A percentile compares a stretch with the other conserved stretches of the same genome.
Conservation (phyloP, 257 asterid species). For the Solanum chiquidenum region DNA sequence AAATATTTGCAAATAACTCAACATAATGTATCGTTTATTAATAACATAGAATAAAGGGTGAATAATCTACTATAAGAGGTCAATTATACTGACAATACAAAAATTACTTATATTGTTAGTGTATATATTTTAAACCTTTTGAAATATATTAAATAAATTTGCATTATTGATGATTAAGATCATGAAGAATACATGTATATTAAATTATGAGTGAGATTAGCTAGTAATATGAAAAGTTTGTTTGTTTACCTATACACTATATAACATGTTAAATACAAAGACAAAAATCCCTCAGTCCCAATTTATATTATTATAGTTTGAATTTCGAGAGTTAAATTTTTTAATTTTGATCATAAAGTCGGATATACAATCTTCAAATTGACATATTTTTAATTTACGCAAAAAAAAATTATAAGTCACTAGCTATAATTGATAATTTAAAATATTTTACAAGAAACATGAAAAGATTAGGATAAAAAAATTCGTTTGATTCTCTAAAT, state of each 20-base stretch:
- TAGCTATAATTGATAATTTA: not conserved
- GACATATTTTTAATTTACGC: not conserved
- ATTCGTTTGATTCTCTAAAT: accelerated
- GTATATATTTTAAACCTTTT: too few species aligned
- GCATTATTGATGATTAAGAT: not conserved
- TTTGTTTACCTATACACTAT: not conserved
- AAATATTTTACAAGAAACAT: not conserved
- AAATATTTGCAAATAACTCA: not conserved
- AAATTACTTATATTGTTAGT: too few species aligned
- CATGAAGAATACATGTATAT: not conserved
- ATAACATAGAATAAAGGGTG: too few species aligned
- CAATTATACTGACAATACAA: too few species aligned
- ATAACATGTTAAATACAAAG: not conserved
- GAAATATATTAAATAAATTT: too few species aligned
- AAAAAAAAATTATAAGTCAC: not conserved
- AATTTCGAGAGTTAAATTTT: too few species aligned
- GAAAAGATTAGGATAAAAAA: not conserved
- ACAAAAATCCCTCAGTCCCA: too few species aligned
- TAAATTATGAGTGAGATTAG: not conserved
- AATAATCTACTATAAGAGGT: too few species aligned
- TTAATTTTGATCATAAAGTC: too few species aligned
- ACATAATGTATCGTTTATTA: too few species aligned
- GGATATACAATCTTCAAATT: not conserved
- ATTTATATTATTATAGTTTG: too few species aligned
- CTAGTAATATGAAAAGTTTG: not conserved